These are phyloP conservation scores for Candida dendrica DNA, from an alignment of 805 yeast species.

Conservation along the genomic window DNA sequence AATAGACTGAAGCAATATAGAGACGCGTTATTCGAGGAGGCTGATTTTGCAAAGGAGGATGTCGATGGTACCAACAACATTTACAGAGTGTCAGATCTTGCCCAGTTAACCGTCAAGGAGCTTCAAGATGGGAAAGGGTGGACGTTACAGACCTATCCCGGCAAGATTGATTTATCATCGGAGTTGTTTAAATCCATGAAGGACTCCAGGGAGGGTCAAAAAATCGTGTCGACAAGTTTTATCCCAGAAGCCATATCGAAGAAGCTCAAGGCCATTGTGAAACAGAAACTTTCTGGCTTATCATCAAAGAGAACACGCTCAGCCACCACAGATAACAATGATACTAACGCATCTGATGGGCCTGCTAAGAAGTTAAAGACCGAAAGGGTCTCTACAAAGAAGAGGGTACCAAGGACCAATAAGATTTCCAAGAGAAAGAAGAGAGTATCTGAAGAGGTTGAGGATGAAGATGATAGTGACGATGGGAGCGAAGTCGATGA, in stretches of 20 bases:
- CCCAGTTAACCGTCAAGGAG: conserved; percentile 58
- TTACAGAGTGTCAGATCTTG: conserved; percentile 65
- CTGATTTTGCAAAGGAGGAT: conserved; percentile 20
- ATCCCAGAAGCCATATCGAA: conserved; percentile 41
- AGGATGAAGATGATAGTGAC: conserved; percentile 16
- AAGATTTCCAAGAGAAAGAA: conserved; percentile 4
- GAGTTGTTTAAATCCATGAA: conserved; percentile 64
- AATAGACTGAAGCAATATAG: conserved; percentile 73
- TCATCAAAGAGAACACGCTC: conserved; percentile 10
- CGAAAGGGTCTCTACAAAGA: conserved; percentile 5
- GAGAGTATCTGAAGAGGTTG: conserved; percentile 7
- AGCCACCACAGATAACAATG: conserved; percentile 6
- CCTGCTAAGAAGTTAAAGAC: conserved; percentile 12
- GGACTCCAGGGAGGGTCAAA: conserved; percentile 50
- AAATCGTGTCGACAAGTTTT: conserved; percentile 45
- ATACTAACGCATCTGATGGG: conserved; percentile 7
- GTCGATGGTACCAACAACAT: conserved; percentile 31
- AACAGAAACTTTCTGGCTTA: conserved; percentile 24
- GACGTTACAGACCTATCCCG: conserved; percentile 78
- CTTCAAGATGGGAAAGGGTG: conserved; percentile 53
- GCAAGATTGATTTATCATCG: conserved; percentile 59
- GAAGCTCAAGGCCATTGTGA: conserved; percentile 27
- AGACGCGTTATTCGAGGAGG: conserved; percentile 41
- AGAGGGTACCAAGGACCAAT: conserved; percentile 2
- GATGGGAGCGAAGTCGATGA: conserved; percentile 5